Evolutionary conservation across 306 rosid genomes (phyloP), one percentile per base, ranked within the genome.

Genomic region (Glycine tomentella): DNA sequence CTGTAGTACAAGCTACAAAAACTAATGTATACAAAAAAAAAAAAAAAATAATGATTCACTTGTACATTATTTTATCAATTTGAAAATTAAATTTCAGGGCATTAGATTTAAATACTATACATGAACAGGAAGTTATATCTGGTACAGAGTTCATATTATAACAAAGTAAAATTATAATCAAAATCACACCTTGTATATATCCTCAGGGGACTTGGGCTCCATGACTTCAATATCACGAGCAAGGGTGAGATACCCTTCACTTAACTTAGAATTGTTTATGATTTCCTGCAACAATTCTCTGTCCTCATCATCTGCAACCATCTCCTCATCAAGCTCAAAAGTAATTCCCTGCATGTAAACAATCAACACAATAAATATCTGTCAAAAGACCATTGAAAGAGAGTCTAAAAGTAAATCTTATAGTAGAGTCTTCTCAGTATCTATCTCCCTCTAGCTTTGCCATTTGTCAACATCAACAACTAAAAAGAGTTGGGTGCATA

Each of bases 141-240:
- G 45, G 61, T 71, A 57, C 9, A 70, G 49, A 31, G 38, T 80
- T 69, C 9, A 36, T 25, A 25, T 66, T 67, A 38, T 7, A 7
- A 45, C 12, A 13, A 11, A 61, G 51, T 3, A 69, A 66, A 58
- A 40, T 50, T 72, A 79, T 69, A 52, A 82, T 25, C 58, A 78
- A 42, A 69, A 69, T 48, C 76, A 8, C 40, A 96, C 99, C 99
- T 96, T 96, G 83, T 96, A 96, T 73, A 96, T 91, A 75, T 96
- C 99, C 79, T 96, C 99, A 1, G 98, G 99, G 68, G 99, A 92
- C 91, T 96, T 96, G 51, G 99, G 85, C 85, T 96, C 99, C 97
- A 86, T 96, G 71, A 96, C 99, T 86, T 96, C 99, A 84, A 96
- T 93, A 86, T 96, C 99, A 80, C 97, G 99, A 76, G 99, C 99